phyloP scores from a whole-genome alignment of 345 rosid species.

The Salix purpurea region DNA sequence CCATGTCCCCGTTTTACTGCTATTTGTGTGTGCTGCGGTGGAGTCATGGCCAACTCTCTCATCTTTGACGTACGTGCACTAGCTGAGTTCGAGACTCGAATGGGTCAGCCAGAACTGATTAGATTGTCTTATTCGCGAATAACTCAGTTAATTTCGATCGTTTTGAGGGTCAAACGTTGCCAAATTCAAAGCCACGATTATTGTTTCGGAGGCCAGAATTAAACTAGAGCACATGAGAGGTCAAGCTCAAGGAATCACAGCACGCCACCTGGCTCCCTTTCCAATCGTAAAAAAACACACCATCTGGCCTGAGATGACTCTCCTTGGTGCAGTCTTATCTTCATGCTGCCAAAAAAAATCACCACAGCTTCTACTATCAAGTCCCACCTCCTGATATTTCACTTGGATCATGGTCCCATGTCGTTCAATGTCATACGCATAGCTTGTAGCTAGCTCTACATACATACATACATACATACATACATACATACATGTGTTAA shows the following conservation, averaged over 20 bases:
- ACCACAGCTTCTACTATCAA: background rate
- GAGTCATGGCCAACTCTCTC: background rate
- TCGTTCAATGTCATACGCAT: background rate
- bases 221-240: background rate
- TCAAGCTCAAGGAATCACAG: background rate
- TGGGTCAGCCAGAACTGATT: background rate
- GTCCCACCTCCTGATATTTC: background rate
- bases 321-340: background rate
- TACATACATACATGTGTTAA: too few species aligned
- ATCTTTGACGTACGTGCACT: background rate
- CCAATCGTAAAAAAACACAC: background rate
- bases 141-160: background rate
- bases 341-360: background rate
- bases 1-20: background rate
- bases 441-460: too few species aligned
- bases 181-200: background rate
- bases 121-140: background rate
- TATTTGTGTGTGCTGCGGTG: background rate
- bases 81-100: background rate
- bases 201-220: background rate
- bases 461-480: too few species aligned
- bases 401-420: background rate
- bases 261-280: too few species aligned
- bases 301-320: background rate
- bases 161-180: background rate